Conservation (phyloP, 2,329 filamentous ascomycete genomes). For the Calonectria ilicicola region DNA sequence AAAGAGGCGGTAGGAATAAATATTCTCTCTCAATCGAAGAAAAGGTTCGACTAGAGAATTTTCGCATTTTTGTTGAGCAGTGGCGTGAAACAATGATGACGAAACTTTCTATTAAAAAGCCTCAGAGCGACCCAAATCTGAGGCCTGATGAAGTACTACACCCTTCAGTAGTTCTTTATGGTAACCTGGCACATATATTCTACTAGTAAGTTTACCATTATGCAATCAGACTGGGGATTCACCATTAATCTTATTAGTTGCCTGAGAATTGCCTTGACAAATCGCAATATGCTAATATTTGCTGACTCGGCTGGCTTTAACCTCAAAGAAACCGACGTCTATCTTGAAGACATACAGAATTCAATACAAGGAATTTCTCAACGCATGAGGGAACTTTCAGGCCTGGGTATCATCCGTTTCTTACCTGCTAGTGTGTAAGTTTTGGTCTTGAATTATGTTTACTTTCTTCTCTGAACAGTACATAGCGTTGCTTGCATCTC, state of each 20-base stretch:
- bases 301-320: neutral
- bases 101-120: neutral
- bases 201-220: neutral
- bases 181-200: neutral
- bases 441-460: too few species aligned
- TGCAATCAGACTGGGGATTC: neutral
- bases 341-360: neutral
- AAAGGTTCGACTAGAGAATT: neutral
- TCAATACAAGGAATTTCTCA: neutral
- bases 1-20: neutral
- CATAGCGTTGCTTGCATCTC: neutral
- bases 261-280: neutral
- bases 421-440: neutral
- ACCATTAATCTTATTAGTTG: neutral
- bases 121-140: neutral
- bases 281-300: neutral
- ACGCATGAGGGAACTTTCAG: neutral
- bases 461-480: neutral
- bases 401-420: neutral
- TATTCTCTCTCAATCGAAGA: neutral
- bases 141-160: neutral
- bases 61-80: neutral
- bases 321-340: neutral
- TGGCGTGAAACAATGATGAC: neutral
- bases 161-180: neutral